phyloP scores from a whole-genome alignment of 2,329 filamentous ascomycete species.

The Arthrobotrys sphaeroides region DNA sequence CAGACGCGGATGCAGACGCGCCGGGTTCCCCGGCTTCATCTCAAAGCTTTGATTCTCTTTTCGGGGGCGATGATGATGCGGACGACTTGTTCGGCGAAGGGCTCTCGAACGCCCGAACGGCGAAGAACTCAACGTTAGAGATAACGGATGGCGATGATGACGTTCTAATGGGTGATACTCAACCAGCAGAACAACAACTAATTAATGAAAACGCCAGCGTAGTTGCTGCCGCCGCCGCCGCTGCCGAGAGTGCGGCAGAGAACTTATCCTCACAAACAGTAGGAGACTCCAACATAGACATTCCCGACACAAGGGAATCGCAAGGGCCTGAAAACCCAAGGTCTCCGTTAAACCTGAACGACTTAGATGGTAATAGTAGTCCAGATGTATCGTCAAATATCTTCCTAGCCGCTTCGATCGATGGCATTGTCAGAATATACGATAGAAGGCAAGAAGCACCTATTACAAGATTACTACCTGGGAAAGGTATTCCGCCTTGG shows the following conservation, averaged over 20 bases:
- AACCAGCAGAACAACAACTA: slow-evolving; percentile 48
- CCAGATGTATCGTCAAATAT: slow-evolving; percentile 72
- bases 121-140: slow-evolving; percentile 59
- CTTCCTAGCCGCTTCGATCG: slow-evolving; percentile 87
- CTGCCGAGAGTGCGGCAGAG: slow-evolving; percentile 47
- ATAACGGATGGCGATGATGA: slow-evolving; percentile 61
- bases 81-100: slow-evolving; percentile 77
- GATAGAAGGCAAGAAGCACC: slow-evolving; percentile 80
- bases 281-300: slow-evolving; percentile 63
- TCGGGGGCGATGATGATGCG: slow-evolving; percentile 78
- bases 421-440: slow-evolving; percentile 92
- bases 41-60: slow-evolving; percentile 74
- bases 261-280: slow-evolving; percentile 60
- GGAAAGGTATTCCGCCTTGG: slow-evolving; percentile 85
- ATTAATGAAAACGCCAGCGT: slow-evolving; percentile 49
- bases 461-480: slow-evolving; percentile 79
- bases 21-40: slow-evolving; percentile 57
- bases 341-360: slow-evolving; percentile 60
- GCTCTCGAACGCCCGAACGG: slow-evolving; percentile 69
- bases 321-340: slow-evolving; percentile 55
- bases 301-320: slow-evolving; percentile 40
- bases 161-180: slow-evolving; percentile 54
- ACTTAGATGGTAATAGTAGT: slow-evolving; percentile 62
- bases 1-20: slow-evolving; percentile 55
- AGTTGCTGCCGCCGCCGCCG: slow-evolving; percentile 15